Evolutionary conservation across 352 stramenopile species (phyloP).

Genomic region (Phytopythium montanum): DNA sequence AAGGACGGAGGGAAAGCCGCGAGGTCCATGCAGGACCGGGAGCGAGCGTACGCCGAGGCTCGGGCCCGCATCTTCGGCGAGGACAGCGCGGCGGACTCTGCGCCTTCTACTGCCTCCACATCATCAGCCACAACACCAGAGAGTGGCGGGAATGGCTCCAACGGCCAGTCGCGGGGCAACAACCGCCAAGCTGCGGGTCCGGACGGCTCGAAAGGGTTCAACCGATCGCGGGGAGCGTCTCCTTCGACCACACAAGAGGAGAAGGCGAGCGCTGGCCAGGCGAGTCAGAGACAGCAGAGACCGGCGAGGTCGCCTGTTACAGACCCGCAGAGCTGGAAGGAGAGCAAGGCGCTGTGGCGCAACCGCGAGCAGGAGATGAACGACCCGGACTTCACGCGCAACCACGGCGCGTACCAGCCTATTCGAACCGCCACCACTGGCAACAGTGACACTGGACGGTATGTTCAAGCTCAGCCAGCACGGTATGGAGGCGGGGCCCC

Average conservation of each 20-base stretch:
- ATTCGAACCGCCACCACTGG: constrained; percentile 13
- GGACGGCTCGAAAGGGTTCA: constrained; percentile 51
- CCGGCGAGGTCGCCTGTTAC: not conserved
- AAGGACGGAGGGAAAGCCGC: constrained; percentile 52
- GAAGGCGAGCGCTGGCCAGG: not conserved
- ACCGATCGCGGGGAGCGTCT: not conserved
- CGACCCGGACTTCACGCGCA: constrained; percentile 90
- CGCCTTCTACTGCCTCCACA: constrained; percentile 17
- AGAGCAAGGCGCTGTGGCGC: constrained; percentile 91
- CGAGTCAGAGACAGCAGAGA: not conserved
- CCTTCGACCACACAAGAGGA: not conserved
- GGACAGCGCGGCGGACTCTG: constrained; percentile 19
- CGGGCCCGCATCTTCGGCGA: constrained; percentile 93
- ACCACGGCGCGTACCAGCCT: constrained; percentile 65
- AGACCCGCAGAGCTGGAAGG: constrained; percentile 70
- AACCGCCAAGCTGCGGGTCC: constrained; percentile 50
- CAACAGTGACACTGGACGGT: constrained; percentile 9
- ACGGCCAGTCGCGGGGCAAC: constrained; percentile 11
- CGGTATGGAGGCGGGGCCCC: constrained; percentile 13
- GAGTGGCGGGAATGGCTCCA: constrained; percentile 6
- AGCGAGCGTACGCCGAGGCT: constrained; percentile 93
- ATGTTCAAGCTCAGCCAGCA: constrained; percentile 18
- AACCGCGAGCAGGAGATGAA: constrained; percentile 94
- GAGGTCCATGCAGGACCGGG: constrained; percentile 88
- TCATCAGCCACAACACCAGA: constrained; percentile 9